Conservation (phyloP, 192 early-diverging fungal species). For the Backusella tarrabulga region DNA sequence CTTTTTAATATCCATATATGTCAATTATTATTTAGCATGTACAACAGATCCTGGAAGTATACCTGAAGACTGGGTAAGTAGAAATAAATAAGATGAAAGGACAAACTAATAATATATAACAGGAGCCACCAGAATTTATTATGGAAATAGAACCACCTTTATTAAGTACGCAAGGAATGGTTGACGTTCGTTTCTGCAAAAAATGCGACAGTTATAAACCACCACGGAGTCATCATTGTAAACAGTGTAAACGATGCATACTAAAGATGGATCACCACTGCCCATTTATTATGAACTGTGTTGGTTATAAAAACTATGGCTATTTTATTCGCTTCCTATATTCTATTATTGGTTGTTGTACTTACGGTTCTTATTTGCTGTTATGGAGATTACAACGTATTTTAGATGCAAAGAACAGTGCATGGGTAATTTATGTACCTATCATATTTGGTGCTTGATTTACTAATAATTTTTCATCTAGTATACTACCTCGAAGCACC, state of each 20-base stretch:
- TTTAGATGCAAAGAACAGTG: constrained; percentile 14
- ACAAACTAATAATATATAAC: not conserved
- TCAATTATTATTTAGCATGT: constrained; percentile 83
- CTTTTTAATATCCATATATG: constrained; percentile 63
- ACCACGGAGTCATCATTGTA: constrained; percentile 76
- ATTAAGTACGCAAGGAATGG: constrained; percentile 48
- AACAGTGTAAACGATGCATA: constrained; percentile 71
- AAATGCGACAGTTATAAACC: constrained; percentile 66
- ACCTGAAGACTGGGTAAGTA: constrained; percentile 48
- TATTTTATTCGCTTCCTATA: constrained; percentile 82
- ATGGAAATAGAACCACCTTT: not conserved
- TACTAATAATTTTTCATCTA: not conserved
- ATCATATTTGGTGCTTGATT: not conserved
- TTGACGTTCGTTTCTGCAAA: constrained; percentile 68
- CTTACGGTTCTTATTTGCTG: constrained; percentile 55
- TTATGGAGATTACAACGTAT: constrained; percentile 51
- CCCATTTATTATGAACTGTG: constrained; percentile 89
- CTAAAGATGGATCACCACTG: constrained; percentile 91
- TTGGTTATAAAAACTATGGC: constrained; percentile 71
- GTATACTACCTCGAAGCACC: not conserved
- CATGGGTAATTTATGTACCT: not conserved
- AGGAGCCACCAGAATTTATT: constrained; percentile 13
- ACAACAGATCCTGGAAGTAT: constrained; percentile 73
- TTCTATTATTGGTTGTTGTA: constrained; percentile 58
- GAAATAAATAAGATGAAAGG: not conserved